phyloP scores from a whole-genome alignment of 2,329 filamentous ascomycete species.

The Claviceps fusiformis region DNA sequence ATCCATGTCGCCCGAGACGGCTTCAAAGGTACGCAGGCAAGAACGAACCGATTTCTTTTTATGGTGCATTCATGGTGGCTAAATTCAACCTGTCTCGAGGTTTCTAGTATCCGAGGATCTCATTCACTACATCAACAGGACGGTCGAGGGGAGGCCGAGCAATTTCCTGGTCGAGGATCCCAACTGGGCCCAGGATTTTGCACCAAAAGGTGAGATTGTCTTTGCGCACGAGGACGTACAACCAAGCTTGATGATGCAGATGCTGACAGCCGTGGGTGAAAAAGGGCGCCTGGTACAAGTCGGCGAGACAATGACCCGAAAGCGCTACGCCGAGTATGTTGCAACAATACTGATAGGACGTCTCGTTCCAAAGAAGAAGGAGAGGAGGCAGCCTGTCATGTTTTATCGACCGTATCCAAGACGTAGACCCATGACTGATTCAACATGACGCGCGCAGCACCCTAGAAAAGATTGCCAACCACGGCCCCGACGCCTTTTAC shows the following conservation, averaged over 20 bases:
- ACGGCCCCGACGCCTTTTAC: conserved; percentile 66
- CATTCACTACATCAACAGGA: conserved; percentile 54
- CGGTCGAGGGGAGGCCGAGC: conserved; percentile 14
- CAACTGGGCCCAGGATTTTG: conserved; percentile 78
- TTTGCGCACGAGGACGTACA: not conserved
- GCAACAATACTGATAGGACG: not conserved
- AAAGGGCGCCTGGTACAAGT: conserved; percentile 49
- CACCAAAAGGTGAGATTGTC: conserved; percentile 47
- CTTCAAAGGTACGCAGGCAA: conserved; percentile 35
- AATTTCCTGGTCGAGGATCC: conserved; percentile 64
- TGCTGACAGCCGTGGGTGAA: not conserved
- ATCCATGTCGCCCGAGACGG: conserved; percentile 61
- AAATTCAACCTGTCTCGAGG: not conserved
- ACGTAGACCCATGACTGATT: not conserved
- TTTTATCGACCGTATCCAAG: too few relatives aligned
- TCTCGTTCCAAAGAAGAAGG: not conserved
- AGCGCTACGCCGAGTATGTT: conserved; percentile 52
- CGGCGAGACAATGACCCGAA: conserved; percentile 67
- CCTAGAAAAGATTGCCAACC: conserved; percentile 59
- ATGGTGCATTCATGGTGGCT: not conserved
- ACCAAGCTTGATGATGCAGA: not conserved
- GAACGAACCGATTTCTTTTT: not conserved
- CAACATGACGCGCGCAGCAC: conserved; percentile 28
- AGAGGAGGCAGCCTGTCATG: not conserved
- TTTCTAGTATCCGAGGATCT: conserved; percentile 54